Percentiles rank a stretch among this genome's conserved stretches.
phyloP scores from a whole-genome alignment of 768 basidiomycete species.

The Saitozyma sp. region DNA sequence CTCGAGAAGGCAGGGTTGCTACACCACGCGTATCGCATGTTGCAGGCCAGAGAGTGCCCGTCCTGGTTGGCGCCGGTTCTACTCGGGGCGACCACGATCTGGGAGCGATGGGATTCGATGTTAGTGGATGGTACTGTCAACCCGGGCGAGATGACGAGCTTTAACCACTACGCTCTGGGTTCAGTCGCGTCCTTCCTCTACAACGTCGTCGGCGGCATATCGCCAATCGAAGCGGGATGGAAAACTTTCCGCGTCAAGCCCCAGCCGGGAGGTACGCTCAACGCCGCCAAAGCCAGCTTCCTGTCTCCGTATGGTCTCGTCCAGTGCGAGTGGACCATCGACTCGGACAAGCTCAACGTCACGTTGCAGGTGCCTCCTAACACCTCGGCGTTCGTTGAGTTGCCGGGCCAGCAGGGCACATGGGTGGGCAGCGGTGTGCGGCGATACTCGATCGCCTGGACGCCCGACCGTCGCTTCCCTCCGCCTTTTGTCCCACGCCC shows the following conservation, averaged over 20 bases:
- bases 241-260: constrained; percentile 26
- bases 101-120: constrained; percentile 44
- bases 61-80: constrained; percentile 34
- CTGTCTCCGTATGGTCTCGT: constrained; percentile 26
- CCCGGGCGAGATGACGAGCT: constrained; percentile 39
- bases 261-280: constrained; percentile 29
- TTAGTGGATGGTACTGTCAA: constrained; percentile 36
- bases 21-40: constrained; percentile 45
- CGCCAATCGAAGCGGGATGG: constrained; percentile 30
- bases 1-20: constrained; percentile 27
- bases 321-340: constrained; percentile 22
- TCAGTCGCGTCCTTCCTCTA: constrained; percentile 34
- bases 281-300: constrained; percentile 10
- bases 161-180: constrained; percentile 44
- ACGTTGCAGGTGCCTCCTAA: constrained; percentile 32
- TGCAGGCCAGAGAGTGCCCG: constrained; percentile 39
- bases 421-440: no score
- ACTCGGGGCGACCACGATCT: constrained; percentile 36
- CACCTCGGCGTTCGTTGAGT: no score
- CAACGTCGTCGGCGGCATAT: constrained; percentile 28
- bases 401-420: no score
- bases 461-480: no score
- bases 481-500: no score
- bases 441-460: no score
- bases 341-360: constrained; percentile 15